Conservation (phyloP, 2,329 filamentous ascomycete species). For the Colletotrichum camelliae region DNA sequence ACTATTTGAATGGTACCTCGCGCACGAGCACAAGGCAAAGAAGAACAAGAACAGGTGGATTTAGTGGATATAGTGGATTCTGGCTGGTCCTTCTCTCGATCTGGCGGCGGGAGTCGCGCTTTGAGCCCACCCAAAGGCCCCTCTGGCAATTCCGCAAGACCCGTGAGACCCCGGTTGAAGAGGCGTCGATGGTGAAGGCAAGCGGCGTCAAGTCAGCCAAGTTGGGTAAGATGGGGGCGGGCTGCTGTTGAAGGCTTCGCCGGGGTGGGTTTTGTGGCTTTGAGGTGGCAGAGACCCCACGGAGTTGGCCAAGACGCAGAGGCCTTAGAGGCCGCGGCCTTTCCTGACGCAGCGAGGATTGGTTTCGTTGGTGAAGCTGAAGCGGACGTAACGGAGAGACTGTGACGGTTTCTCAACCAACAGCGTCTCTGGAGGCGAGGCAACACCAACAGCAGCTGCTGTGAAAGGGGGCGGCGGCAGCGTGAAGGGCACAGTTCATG, state of each 20-base stretch:
- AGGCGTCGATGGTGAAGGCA: constrained; percentile 15
- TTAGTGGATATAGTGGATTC: constrained; percentile 3
- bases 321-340: background rate
- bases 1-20: constrained; percentile 11
- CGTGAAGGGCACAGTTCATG: background rate
- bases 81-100: constrained; percentile 6
- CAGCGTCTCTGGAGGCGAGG: background rate
- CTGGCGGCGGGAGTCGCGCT: constrained; percentile 5
- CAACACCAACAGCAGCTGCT: background rate
- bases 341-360: constrained; percentile 6
- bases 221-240: background rate
- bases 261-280: constrained; percentile 6
- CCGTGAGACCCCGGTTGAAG: constrained; percentile 3
- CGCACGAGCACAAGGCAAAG: background rate
- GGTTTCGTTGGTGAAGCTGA: background rate
- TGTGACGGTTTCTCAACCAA: background rate
- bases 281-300: background rate
- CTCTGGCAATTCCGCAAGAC: constrained; percentile 14
- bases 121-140: constrained; percentile 3
- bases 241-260: background rate
- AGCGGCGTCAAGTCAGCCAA: background rate
- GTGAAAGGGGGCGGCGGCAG: background rate
- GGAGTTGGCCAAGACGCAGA: background rate
- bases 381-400: background rate
- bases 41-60: constrained; percentile 10